Base-by-base conservation (phyloP, 139 green algal genomes). In the Desmodesmus armatus region DNA sequence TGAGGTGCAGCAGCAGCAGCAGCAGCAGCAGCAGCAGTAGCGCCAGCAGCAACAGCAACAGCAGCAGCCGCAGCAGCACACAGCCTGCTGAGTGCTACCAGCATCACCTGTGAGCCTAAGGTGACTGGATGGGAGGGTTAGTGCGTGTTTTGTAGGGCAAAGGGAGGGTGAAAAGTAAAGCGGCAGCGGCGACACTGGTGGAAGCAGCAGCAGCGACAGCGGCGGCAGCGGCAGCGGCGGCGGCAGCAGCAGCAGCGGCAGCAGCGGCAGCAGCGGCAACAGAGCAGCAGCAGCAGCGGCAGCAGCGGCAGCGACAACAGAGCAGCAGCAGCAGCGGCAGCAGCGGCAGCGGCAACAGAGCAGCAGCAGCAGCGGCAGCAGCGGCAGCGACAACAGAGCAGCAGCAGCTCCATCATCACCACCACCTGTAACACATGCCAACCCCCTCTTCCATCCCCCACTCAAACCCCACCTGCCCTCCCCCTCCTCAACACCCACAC, bases 161-260 rank as follows among this genome's bases (percentile, higher is more conserved):
- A 55, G 47, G 7, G 13, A 55, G 13, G 47, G 9, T 21, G 47
- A 7, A 13, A 55, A 55, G 7, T 7, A 7, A 7, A 47, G 49
- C 19, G 5, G 33, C 17, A 33, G 74, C 33, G 37, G 51, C 39
- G 40, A 41, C 19, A 5, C 33, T 43, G 51, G 31, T 67, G 73
- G 3, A 13, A 44, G 29, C 51, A 37, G 51, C 74, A 53, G 51
- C 74, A 51, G 74, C 74, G 70, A 51, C 49, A 80, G 73, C 21
- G 23, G 3, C 3, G 15, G 47, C 29, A 53, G 37, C 21, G 37
- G 74, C 47, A 80, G 73, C 73, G 31, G 73, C 49, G 37, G 73
- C 37, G 58, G 35, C 37, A 60, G 73, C 35, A 40, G 72, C 44
- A 19, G 72, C 7, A 17, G 41, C 72, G n/a, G 2, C 43, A 35